phyloP scores from a whole-genome alignment of 2,329 filamentous ascomycete genomes.

The Esteya vermicola region DNA sequence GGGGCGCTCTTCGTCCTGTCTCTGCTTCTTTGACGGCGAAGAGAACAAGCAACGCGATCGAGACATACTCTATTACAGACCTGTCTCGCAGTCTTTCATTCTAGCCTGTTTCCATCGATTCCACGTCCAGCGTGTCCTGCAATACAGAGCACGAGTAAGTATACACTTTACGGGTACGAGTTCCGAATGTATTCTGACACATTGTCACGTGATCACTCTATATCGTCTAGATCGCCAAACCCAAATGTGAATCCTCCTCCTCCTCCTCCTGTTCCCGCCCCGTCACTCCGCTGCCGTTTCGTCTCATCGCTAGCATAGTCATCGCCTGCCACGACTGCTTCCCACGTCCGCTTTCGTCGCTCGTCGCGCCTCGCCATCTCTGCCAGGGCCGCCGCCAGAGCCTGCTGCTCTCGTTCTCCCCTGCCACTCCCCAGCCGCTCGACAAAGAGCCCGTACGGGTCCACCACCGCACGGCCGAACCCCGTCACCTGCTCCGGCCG shows the following conservation, averaged over 20 bases:
- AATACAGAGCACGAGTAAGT: no score
- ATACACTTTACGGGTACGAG: no score
- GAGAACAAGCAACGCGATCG: no score
- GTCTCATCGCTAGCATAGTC: no score
- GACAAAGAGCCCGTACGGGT: conserved; percentile 65
- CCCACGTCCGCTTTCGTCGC: conserved; percentile 74
- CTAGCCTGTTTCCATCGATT: no score
- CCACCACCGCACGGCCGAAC: conserved; percentile 48
- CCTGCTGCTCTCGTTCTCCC: conserved; percentile 52
- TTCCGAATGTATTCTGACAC: no score
- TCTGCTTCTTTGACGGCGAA: no score
- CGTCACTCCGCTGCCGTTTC: conserved; percentile 12
- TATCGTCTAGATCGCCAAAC: conserved; percentile 24
- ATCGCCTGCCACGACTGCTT: conserved; percentile 49
- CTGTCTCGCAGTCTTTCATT: no score
- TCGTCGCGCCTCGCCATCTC: conserved; percentile 48
- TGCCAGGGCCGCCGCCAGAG: conserved; percentile 41
- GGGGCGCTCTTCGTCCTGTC: no score
- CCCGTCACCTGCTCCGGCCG: conserved; percentile 79
- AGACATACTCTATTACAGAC: no score
- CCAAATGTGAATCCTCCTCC: conserved; percentile 47
- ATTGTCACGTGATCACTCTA: conserved; percentile 29
- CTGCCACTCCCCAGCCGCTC: conserved; percentile 47
- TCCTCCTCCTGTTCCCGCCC: no score
- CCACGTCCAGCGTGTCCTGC: no score